Base-by-base conservation (phyloP, 192 early-diverging fungal species). In the Coemansia nantahalensis region DNA sequence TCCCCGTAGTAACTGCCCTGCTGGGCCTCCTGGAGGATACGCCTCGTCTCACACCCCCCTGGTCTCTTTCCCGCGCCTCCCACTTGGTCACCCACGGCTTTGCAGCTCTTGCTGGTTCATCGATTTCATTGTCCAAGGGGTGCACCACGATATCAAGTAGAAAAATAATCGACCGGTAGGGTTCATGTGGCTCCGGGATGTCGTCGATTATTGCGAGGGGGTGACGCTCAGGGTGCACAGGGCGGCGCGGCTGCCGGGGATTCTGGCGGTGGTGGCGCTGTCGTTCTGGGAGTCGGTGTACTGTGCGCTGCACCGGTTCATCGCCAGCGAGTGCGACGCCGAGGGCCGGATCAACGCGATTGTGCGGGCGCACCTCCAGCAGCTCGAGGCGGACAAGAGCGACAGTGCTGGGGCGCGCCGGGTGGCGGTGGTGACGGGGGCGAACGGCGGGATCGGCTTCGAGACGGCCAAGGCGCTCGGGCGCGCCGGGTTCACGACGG, bases 401-500 rank as follows among this genome's bases (percentile, higher is more conserved):
- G 13, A 16, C 15, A 21, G 2, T 21, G 47, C n/a, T 15, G 19
- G 4, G 14, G 17, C 18, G 17, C 21, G 19, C 4, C 54, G 33
- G 23, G 60, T 75, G 5, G 72, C 70, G 11, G 65, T 75, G 1
- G 68, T 75, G 23, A 75, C 78, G 10, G 84, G 84, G 1, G 84
- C 82, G 26, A 84, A 84, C 49, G 63, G 78, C 16, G 84, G 82
- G 5, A 66, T 84, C 13, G 84, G 84, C 9, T 73, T 65, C 16
- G 81, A 82, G 41, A 84, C 80, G 9, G 78, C 79, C 19, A 70
- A 75, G 43, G 81, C 77, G 2, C 45, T 86, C n/a, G 78, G 78
- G 8, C 66, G 74, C 8, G 81, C 80, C 13, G 82, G 81, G 12
- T 78, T 62, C 45, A 64, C 47, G 1, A 78, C 77, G 0, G 54